These are phyloP conservation scores for Athelia sp. DNA, from an alignment of 1,284 basidiomycete genomes.

Conservation along the genomic window DNA sequence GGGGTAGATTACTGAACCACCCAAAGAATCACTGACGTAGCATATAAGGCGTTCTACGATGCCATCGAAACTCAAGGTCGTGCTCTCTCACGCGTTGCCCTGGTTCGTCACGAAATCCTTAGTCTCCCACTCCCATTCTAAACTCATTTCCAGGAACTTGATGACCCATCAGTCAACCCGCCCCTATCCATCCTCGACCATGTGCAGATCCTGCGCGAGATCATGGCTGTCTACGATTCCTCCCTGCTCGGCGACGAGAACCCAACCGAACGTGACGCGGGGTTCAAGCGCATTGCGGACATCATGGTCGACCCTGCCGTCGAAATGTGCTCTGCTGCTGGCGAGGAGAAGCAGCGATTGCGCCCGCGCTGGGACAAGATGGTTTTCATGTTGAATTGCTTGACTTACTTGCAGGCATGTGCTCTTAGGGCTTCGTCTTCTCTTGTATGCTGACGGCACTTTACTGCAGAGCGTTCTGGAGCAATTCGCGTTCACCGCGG, in stretches of 20 bases:
- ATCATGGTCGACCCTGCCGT: constrained; percentile 81
- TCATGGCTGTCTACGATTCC: constrained; percentile 84
- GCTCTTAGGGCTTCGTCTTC: constrained; percentile 30
- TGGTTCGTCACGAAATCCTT: constrained; percentile 42
- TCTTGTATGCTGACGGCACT: background rate
- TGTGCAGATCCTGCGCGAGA: constrained; percentile 78
- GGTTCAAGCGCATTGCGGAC: constrained; percentile 72
- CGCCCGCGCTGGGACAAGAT: constrained; percentile 70
- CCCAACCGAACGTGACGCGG: constrained; percentile 41
- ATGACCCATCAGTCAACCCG: constrained; percentile 73
- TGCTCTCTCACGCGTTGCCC: constrained; percentile 63
- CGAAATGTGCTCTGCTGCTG: constrained; percentile 67
- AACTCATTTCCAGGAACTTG: constrained; percentile 49
- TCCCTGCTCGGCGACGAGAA: constrained; percentile 65
- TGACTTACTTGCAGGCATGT: constrained; percentile 72
- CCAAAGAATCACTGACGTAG: constrained; percentile 79
- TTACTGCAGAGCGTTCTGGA: constrained; percentile 62
- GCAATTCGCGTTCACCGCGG: constrained; percentile 66
- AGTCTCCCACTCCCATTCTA: background rate
- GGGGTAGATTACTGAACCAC: too few species aligned
- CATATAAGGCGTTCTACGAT: constrained; percentile 83
- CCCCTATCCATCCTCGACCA: constrained; percentile 79
- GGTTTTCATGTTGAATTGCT: constrained; percentile 82
- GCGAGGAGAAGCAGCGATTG: constrained; percentile 58
- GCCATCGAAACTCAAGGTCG: constrained; percentile 80